Evolutionary conservation across 2,329 filamentous ascomycete genomes (phyloP), one percentile per base, ranked within the genome.

Genomic region (Trichoderma atroviride): DNA sequence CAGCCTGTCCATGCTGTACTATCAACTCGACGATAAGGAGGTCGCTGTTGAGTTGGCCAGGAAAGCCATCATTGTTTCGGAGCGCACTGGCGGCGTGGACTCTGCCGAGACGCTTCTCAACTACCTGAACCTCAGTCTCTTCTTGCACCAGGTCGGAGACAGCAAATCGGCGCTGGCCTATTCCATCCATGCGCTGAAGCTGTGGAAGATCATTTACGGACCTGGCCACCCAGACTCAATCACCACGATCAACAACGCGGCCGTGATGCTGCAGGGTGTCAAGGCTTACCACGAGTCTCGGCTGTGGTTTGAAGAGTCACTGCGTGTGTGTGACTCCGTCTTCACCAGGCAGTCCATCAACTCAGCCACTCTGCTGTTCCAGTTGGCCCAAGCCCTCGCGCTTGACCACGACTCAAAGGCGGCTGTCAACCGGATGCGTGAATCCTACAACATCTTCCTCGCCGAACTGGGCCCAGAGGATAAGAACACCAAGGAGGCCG

Each of bases 131-230:
- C 86, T 99, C 69, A 95, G 92, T 76, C 84, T 99, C 62, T 97
- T 98, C 79, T 90, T 97, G 78, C 96, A 99, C 81, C 93, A 94
- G 71, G 91, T 90, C 61, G 94, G 94, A 73, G 95, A 97, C 79
- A 97, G 94, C 77, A 92, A 91, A 81, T 87, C 88, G 70, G 96
- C 95, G n/a, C 84, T 99, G 68, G 86, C 88, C 14, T 97, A 97
- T 78, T 91, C 96, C 73, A 93, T 92, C 79, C 96, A 99, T 79
- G 96, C 96, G 7, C 87, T 99, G 74, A 91, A 96, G 78, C 85
- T 99, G 72, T 98, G 95, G 95, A 97, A 97, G 84, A 88, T 98
- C 75, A 95, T 98, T 75, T 99, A 97, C 78, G 96, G 96, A 37
- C 85, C 91, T 35, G 92, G 93, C 75, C 96, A 99, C 81, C 96